A percentile compares a stretch with the other conserved stretches of the same genome.
These are phyloP conservation scores for Dryadomyces quercivorus DNA, from an alignment of 2,329 filamentous ascomycete species.

Conservation along the genomic window DNA sequence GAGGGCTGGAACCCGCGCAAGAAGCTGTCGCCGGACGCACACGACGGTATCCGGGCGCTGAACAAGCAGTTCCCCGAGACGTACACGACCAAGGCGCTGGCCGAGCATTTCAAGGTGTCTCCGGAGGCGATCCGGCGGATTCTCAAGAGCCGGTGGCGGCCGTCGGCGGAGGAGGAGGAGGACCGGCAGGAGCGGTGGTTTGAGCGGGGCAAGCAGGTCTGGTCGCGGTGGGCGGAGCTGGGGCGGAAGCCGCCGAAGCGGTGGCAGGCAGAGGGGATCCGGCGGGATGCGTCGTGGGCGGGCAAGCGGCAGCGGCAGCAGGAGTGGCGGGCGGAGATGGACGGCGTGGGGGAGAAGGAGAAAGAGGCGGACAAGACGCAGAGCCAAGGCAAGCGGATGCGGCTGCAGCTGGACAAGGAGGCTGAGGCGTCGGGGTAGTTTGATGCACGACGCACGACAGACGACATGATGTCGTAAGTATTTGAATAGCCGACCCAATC, in stretches of 20 bases:
- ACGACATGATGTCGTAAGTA: too few relatives aligned
- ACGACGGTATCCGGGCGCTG: slow-evolving; percentile 79
- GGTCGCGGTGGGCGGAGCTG: slow-evolving; percentile 45
- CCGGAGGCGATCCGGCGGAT: slow-evolving; percentile 81
- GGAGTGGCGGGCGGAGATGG: background rate
- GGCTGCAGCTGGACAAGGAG: background rate
- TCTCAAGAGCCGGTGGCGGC: slow-evolving; percentile 64
- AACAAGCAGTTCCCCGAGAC: slow-evolving; percentile 63
- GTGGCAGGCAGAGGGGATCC: slow-evolving; percentile 42
- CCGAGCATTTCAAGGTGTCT: slow-evolving; percentile 73
- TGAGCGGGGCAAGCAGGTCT: slow-evolving; percentile 45
- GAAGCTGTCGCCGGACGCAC: slow-evolving; percentile 78
- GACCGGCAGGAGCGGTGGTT: slow-evolving; percentile 50
- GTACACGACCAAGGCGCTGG: slow-evolving; percentile 63
- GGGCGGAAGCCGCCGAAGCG: slow-evolving; percentile 48
- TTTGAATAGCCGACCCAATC: too few relatives aligned
- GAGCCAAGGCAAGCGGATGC: background rate
- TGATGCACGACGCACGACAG: too few relatives aligned
- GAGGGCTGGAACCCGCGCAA: slow-evolving; percentile 75
- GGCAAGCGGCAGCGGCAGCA: slow-evolving; percentile 5
- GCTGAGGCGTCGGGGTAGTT: background rate
- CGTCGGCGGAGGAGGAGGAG: slow-evolving; percentile 42
- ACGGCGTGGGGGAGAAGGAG: background rate
- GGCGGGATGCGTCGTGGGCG: slow-evolving; percentile 11
- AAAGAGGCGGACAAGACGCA: too few relatives aligned